phyloP scores from a whole-genome alignment of 2,329 filamentous ascomycete genomes.

The Fusarium penzigii region DNA sequence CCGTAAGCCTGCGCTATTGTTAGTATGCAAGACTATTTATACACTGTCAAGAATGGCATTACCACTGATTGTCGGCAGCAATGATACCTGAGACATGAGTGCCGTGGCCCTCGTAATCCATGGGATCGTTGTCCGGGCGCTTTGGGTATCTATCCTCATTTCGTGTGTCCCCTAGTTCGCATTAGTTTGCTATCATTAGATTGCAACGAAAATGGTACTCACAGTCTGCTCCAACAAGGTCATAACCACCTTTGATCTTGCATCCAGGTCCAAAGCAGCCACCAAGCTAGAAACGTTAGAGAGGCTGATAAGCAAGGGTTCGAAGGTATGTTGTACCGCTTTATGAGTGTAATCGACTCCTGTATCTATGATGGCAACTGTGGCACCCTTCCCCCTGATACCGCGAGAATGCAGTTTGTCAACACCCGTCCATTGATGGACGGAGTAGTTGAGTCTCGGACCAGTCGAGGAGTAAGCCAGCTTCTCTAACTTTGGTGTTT shows the following conservation, averaged over 20 bases:
- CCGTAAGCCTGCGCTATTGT: constrained; percentile 37
- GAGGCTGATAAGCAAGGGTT: background rate
- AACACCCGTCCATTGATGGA: constrained; percentile 42
- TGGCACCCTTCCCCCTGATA: constrained; percentile 39
- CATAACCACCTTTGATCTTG: constrained; percentile 40
- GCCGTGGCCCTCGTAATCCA: constrained; percentile 38
- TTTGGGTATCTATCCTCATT: constrained; percentile 33
- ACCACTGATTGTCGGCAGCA: constrained; percentile 44
- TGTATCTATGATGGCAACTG: constrained; percentile 42
- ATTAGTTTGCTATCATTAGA: too few relatives aligned
- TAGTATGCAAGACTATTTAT: background rate
- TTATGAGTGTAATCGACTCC: constrained; percentile 43
- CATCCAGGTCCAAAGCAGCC: constrained; percentile 42
- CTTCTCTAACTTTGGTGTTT: constrained; percentile 4
- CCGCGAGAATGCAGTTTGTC: constrained; percentile 40
- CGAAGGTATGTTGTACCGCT: constrained; percentile 27
- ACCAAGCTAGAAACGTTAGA: constrained; percentile 33
- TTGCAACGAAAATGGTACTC: constrained; percentile 4
- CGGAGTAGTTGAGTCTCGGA: constrained; percentile 32
- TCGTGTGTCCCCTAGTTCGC: constrained; percentile 29
- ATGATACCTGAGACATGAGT: constrained; percentile 51
- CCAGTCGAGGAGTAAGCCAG: constrained; percentile 13
- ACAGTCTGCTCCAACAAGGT: constrained; percentile 39
- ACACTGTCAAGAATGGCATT: background rate
- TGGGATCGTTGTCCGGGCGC: constrained; percentile 37